Evolutionary conservation across 768 basidiomycete genomes (phyloP).

Genomic region (Cantharellus cinnabarinus): DNA sequence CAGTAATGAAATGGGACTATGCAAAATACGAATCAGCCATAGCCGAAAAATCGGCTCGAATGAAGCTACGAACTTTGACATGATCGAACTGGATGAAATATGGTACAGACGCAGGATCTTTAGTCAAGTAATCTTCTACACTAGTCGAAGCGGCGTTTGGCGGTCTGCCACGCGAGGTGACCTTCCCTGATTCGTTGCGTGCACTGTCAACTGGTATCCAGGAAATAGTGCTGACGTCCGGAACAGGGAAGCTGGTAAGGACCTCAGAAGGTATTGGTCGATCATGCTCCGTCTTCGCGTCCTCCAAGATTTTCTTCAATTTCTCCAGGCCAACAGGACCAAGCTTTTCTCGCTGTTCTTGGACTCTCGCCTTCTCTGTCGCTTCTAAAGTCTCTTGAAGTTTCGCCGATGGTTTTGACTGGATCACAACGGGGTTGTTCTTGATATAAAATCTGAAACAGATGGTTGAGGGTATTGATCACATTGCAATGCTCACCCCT

Average conservation of each 20-base stretch:
- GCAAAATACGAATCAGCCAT: conserved; percentile 3
- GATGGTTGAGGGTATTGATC: neutral
- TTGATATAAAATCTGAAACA: conserved; percentile 54
- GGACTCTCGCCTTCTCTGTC: conserved; percentile 61
- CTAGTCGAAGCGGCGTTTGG: conserved; percentile 11
- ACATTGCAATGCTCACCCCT: neutral
- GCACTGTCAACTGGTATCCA: conserved; percentile 67
- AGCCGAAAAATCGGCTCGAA: neutral
- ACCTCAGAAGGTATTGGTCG: conserved; percentile 61
- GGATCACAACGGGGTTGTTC: conserved; percentile 48
- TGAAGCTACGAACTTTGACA: conserved; percentile 39
- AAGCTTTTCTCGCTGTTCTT: conserved; percentile 41
- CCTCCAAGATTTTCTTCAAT: conserved; percentile 46
- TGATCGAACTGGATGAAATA: conserved; percentile 92
- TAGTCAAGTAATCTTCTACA: conserved; percentile 40
- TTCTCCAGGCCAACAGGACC: conserved; percentile 66
- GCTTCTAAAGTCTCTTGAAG: conserved; percentile 64
- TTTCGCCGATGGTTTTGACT: conserved; percentile 72
- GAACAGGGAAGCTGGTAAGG: conserved; percentile 73
- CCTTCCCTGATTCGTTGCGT: conserved; percentile 33
- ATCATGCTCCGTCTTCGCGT: conserved; percentile 75
- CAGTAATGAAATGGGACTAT: conserved; percentile 80
- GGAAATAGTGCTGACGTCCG: conserved; percentile 71
- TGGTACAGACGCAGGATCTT: conserved; percentile 47
- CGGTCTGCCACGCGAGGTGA: conserved; percentile 3